Percentiles rank a stretch among this genome's conserved stretches.
Evolutionary conservation across 1,284 basidiomycete species (phyloP).

Genomic region (Volvariella volvacea): DNA sequence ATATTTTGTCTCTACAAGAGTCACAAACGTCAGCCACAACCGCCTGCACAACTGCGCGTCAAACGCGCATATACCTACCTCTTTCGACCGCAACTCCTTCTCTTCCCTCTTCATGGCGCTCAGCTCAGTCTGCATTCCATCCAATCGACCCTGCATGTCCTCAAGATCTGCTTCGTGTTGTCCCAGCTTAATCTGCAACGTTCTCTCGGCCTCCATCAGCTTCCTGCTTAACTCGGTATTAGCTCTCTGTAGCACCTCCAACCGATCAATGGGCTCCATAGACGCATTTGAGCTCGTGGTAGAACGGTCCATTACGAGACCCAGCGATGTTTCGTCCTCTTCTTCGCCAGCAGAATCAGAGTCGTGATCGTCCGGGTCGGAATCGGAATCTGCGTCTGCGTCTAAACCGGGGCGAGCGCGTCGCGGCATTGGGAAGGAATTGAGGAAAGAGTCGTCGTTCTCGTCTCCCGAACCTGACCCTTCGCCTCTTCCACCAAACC

Average conservation of each 20-base stretch:
- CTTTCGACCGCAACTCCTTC: slow-evolving; percentile 81
- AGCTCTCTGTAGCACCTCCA: slow-evolving; percentile 65
- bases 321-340: slow-evolving; percentile 46
- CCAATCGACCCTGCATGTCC: slow-evolving; percentile 65
- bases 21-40: slow-evolving; percentile 4
- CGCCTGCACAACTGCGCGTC: no score
- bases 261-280: slow-evolving; percentile 55
- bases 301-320: slow-evolving; percentile 53
- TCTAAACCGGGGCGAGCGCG: no score
- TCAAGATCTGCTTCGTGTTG: slow-evolving; percentile 76
- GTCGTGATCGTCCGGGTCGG: slow-evolving; percentile 9
- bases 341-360: slow-evolving; percentile 37
- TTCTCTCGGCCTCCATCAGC: slow-evolving; percentile 64
- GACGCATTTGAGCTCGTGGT: slow-evolving; percentile 53
- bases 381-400: slow-evolving; percentile 13
- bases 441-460: slow-evolving; percentile 19
- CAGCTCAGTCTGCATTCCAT: slow-evolving; percentile 70
- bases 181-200: slow-evolving; percentile 53
- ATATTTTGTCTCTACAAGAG: slow-evolving; percentile 47
- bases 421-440: slow-evolving; percentile 29
- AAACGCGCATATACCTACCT: slow-evolving; percentile 45
- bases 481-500: slow-evolving; percentile 7
- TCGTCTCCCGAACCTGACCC: slow-evolving; percentile 13
- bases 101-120: slow-evolving; percentile 76
- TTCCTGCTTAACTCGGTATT: slow-evolving; percentile 70